A percentile compares a stretch with the other conserved stretches of the same genome.
Conservation (phyloP, 345 rosid species). For the Murraya koenigii region DNA sequence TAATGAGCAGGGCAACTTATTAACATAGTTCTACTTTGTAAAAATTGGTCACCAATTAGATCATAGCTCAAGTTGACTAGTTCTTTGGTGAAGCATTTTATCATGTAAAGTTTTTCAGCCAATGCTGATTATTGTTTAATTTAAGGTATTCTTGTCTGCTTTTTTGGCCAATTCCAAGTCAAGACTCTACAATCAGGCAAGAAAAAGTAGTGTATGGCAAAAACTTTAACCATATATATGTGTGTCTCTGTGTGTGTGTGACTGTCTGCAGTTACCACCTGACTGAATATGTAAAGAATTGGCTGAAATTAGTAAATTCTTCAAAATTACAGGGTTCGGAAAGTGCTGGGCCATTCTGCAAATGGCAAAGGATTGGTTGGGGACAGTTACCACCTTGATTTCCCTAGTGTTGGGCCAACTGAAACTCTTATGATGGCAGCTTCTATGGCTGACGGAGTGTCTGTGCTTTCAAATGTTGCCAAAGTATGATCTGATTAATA, state of each 20-base stretch:
- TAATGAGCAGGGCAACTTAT: not conserved
- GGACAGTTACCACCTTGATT: constrained; percentile 31
- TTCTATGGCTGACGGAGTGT: constrained; percentile 35
- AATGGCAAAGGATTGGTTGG: constrained; percentile 33
- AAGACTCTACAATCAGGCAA: not conserved
- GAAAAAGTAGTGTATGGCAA: not conserved
- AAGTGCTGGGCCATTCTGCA: constrained; percentile 22
- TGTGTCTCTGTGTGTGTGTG: too few relatives aligned
- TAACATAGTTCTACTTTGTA: not conserved
- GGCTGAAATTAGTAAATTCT: not conserved
- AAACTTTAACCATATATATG: not conserved
- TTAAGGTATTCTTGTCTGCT: not conserved
- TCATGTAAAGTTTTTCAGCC: not conserved
- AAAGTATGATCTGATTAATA: constrained; percentile 17
- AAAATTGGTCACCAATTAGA: not conserved
- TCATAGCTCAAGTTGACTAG: not conserved
- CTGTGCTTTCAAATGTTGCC: constrained; percentile 35
- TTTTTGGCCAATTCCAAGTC: not conserved
- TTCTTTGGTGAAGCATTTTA: not conserved
- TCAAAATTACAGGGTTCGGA: constrained; percentile 22
- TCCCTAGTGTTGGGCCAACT: constrained; percentile 36
- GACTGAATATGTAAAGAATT: not conserved
- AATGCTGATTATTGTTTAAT: not conserved
- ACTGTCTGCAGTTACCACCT: not conserved
- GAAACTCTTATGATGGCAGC: constrained; percentile 47